Evolutionary conservation across 768 basidiomycete species (phyloP).

Genomic region (Rhodosporidiobolus sp.): DNA sequence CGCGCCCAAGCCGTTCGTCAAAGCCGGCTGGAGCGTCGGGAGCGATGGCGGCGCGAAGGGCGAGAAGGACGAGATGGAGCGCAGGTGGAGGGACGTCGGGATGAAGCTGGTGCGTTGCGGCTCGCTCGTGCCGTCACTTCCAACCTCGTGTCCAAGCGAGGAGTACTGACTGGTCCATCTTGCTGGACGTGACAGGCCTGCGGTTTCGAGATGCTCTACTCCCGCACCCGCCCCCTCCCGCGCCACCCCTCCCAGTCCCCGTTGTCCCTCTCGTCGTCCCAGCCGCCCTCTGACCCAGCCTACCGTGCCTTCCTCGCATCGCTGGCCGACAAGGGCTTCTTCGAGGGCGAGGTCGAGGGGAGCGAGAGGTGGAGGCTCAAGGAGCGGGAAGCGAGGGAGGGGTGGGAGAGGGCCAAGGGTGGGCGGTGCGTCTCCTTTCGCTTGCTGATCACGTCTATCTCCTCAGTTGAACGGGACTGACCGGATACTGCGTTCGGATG

Average conservation of each 20-base stretch:
- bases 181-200: constrained; percentile 61
- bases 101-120: constrained; percentile 74
- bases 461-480: not conserved
- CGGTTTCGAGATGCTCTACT: constrained; percentile 95
- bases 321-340: constrained; percentile 61
- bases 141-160: not conserved
- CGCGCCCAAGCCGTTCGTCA: constrained; percentile 78
- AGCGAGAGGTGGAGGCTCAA: constrained; percentile 70
- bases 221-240: constrained; percentile 61
- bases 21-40: constrained; percentile 51
- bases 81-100: constrained; percentile 71
- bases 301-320: constrained; percentile 39
- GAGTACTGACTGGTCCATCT: not conserved
- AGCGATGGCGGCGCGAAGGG: constrained; percentile 51
- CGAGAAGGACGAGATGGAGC: constrained; percentile 61
- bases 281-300: constrained; percentile 23
- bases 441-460: not conserved
- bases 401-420: constrained; percentile 58
- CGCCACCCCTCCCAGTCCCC: not conserved
- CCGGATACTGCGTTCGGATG: constrained; percentile 48
- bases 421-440: constrained; percentile 61
- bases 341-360: constrained; percentile 71
- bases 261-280: not conserved
- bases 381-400: constrained; percentile 66
- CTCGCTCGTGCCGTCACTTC: constrained; percentile 42